Evolutionary conservation across 2,329 filamentous ascomycete species (phyloP), one percentile per base, ranked within the genome.

Genomic region (Tolypocladium pustulatum): DNA sequence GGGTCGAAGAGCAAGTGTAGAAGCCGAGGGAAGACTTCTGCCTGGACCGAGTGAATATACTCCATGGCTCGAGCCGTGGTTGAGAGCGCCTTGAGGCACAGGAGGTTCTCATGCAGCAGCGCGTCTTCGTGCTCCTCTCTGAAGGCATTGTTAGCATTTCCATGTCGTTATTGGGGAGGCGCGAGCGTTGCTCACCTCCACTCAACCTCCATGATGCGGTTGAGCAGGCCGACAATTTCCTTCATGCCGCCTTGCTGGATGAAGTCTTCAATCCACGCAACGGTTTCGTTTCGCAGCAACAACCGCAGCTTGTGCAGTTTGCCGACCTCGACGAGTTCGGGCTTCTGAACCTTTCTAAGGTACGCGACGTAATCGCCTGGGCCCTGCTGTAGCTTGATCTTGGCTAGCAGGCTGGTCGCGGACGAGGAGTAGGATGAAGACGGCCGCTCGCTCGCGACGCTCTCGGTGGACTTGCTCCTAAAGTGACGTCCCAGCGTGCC

Each of bases 71-170:
- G 81, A 20, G 90, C 91, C 1, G 93, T 97, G 1, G 94, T 99
- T 69, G 91, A 96, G 3, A 97, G 81, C 0, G 90, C 94, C 74
- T 99, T 99, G 63, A 99, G 81, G 68, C 94, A 97, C 51, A 97
- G 82, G 55, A 99, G 79, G 36, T 91, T 88, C 73, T 99, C 94
- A 68, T 97, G 93, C 8, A 99, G 81, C 41, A 99, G 80, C 12
- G 87, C 87, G 69, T 97, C 94, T 74, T 97, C 94, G 67, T 97
- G 93, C 67, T 97, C 94, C 78, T 97, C 94, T 68, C 90, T 91
- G 64, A 60, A 57, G 30, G 25, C 4, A 22, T 54, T 5, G 62
- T 69, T 60, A 67, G 63, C 53, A 55, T 61, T 37, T 27, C 34
- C 49, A 34, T 7, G 4, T 52, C 49, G 49, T 17, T 10, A 3